Evolutionary conservation across 768 basidiomycete species (phyloP).

Genomic region (Candolleomyces eurysporus): DNA sequence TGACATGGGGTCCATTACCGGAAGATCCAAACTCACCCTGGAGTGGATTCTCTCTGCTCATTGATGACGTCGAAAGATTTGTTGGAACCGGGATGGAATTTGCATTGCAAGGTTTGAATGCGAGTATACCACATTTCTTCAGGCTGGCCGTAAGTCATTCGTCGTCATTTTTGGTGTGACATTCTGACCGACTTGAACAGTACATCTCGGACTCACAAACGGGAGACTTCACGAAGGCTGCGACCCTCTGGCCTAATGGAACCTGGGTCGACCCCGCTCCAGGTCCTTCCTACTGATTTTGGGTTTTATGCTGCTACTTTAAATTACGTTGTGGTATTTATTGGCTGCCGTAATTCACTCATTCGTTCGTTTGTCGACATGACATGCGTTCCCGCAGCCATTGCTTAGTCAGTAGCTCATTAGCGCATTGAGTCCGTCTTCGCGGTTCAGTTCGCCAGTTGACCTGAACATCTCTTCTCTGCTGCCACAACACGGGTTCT

Average conservation of each 20-base stretch:
- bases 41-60: constrained; percentile 75
- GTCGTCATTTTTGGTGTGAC: constrained; percentile 1
- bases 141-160: constrained; percentile 64
- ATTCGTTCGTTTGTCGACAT: too few relatives aligned
- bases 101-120: constrained; percentile 60
- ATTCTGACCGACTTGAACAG: constrained; percentile 28
- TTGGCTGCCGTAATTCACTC: too few relatives aligned
- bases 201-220: constrained; percentile 42
- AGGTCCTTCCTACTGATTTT: constrained; percentile 54
- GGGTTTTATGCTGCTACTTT: too few relatives aligned
- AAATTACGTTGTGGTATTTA: too few relatives aligned
- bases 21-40: constrained; percentile 37
- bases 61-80: constrained; percentile 87
- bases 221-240: constrained; percentile 82
- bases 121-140: constrained; percentile 71
- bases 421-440: background rate
- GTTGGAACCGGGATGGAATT: constrained; percentile 69
- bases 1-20: constrained; percentile 55
- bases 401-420: too few relatives aligned
- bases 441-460: background rate
- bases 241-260: constrained; percentile 73
- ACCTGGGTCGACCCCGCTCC: constrained; percentile 75
- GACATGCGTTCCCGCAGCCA: too few relatives aligned
- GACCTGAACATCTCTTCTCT: background rate
- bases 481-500: background rate